Base-by-base conservation (phyloP, 225 moss, liverwort and hornwort genomes). In the Lunularia cruciata region DNA sequence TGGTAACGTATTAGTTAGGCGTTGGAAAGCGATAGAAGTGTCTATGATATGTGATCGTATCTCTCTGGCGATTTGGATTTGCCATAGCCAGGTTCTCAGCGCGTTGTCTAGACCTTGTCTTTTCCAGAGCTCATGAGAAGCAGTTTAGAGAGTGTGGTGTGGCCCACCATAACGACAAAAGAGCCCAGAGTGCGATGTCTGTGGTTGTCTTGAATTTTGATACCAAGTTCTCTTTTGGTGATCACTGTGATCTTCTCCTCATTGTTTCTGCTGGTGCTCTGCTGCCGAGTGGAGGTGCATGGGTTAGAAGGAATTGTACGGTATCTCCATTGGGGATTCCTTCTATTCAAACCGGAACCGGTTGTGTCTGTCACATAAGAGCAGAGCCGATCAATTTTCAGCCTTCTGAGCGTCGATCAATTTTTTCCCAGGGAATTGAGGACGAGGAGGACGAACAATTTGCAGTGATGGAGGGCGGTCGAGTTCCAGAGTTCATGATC, bases 401-500 rank as follows among this genome's bases (percentile, higher is more conserved):
- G n/a, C n/a, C 8, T 40, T 40, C 40, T 40, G 8, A 40, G 40
- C 6, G 13, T 40, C 40, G 40, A 13, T 6, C 8, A 40, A 40
- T 40, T 40, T 40, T 40, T 40, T 6, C 6, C 7, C 49, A 49
- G 49, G 20, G 18, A 18, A 6, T 8, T 13, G 49, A 49, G 30
- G 26, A 47, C 28, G 31, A 47, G 28, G 1, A 64, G 8, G 45
- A 64, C 3, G 3, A 59, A 6, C 19, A 2, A 46, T 26, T 28
- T 66, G 69, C 38, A 63, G 63, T 65, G 35, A 95, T 95, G 96
- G 81, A 78, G 22, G 73, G 46, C 39, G 69, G 63, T 47, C 68
- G 43, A 72, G 64, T 76, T 49, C 84, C 89, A 3, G 80, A 83
- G 63, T 60, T 91, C 38, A 83, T 98, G 89, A 88, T 98, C 52